Evolutionary conservation across 1,284 basidiomycete genomes (phyloP), one percentile per base, ranked within the genome.

Genomic region (Apiotrichum sp.): DNA sequence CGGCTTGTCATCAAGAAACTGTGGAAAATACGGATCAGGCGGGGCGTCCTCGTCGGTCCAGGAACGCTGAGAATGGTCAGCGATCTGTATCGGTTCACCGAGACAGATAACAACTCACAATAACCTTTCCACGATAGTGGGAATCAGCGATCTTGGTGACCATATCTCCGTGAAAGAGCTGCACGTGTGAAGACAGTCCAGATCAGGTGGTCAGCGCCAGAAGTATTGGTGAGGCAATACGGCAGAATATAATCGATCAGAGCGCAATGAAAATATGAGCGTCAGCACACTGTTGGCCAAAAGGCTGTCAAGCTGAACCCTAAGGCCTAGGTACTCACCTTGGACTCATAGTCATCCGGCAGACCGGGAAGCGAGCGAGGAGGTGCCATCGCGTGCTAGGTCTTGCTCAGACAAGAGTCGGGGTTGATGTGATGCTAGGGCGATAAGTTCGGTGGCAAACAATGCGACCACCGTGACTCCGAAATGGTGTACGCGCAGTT

Each of bases 1-100:
- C n/a, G 84, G 82, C 42, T 88, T 80, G 78, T 88, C 83, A 22
- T 22, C 22, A 51, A 48, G 36, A 4, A 48, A 10, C 9, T 91
- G 79, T 11, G 87, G 86, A 70, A 89, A 60, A 6, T 43, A 47
- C 2, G 57, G 57, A 10, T 63, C 57, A 3, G 64, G 64, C 4
- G 62, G 64, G 11, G 57, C 65, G 50, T 71, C 72, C 44, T 74
- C 72, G 52, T 70, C 69, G 13, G 65, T 61, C 72, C 72, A 74
- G 32, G 64, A 67, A 53, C 72, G 64, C 72, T 73, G 46, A 32
- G 10, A 40, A 31, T 22, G 11, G n/a, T 34, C 6, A 22, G 22
- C 22, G 22, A 22, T 22, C 22, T 22, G 22, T 22, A 22, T 22
- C 22, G 22, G 22, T 22, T 22, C 22, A 22, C 22, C 22, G 10